Percentiles rank a stretch among this genome's conserved stretches.
These are phyloP conservation scores for Cubamyces lactineus DNA, from an alignment of 768 basidiomycete genomes.

Conservation along the genomic window DNA sequence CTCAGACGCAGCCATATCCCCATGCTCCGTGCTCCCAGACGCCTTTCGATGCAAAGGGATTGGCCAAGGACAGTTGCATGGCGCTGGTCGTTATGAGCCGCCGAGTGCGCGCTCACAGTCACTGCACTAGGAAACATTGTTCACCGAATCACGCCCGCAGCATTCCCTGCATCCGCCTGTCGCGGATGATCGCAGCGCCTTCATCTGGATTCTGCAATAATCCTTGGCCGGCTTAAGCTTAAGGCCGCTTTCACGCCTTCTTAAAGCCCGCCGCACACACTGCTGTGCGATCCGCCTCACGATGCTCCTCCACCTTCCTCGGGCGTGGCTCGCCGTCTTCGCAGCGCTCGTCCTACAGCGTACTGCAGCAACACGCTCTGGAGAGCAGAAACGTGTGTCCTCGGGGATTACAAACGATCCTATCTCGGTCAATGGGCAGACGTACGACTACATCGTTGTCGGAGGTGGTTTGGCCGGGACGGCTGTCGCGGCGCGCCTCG, in stretches of 20 bases:
- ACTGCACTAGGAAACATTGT: background rate
- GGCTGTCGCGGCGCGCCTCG: constrained; percentile 51
- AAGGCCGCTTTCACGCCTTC: background rate
- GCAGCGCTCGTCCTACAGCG: background rate
- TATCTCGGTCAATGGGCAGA: background rate
- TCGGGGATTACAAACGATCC: constrained; percentile 17
- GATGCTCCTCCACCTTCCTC: background rate
- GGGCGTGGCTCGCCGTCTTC: background rate
- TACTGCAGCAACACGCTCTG: background rate
- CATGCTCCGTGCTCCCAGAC: no score
- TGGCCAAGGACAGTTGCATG: background rate
- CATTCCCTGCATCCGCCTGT: constrained; percentile 1
- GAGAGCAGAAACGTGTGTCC: constrained; percentile 2
- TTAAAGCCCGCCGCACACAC: background rate
- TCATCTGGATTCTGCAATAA: background rate
- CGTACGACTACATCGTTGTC: constrained; percentile 38
- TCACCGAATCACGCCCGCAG: background rate
- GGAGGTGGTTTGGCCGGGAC: constrained; percentile 52
- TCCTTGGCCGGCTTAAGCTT: background rate
- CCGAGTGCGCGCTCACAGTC: background rate
- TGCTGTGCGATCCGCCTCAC: no score
- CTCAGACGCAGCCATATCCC: no score
- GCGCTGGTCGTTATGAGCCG: background rate
- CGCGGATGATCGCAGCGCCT: background rate
- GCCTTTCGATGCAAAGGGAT: no score